Conservation (phyloP, 257 asterid species). For the Solanum tarapatanum region DNA sequence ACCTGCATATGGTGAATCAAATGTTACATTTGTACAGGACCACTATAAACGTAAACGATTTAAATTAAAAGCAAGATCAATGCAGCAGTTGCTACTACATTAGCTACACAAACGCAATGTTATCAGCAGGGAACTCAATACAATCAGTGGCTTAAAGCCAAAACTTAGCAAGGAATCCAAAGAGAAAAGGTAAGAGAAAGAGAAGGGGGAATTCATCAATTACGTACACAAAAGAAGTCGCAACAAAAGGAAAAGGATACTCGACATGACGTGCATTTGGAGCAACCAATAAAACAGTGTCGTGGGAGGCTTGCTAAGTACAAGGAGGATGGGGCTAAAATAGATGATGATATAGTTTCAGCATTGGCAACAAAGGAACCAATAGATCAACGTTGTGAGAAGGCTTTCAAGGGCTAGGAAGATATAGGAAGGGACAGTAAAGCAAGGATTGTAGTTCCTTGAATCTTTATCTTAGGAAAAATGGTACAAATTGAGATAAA, state of each 20-base stretch:
- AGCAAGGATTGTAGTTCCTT: not conserved
- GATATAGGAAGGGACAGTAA: not conserved
- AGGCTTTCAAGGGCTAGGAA: not conserved
- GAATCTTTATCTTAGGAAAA: not conserved
- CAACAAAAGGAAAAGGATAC: not conserved
- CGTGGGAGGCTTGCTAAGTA: not conserved
- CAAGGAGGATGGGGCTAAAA: not conserved
- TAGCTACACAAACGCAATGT: no score
- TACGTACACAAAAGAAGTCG: not conserved
- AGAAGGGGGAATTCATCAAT: no score
- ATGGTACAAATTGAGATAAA: not conserved
- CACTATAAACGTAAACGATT: no score
- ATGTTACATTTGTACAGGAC: no score
- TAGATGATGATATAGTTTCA: not conserved
- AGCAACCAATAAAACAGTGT: not conserved
- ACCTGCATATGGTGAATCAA: no score
- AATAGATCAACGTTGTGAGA: not conserved
- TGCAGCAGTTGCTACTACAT: no score
- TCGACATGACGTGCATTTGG: not conserved
- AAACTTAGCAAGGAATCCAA: no score
- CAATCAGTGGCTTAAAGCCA: no score
- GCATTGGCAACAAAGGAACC: not conserved
- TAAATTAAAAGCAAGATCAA: no score
- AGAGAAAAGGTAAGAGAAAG: not conserved
- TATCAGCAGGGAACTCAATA: no score